Evolutionary conservation across 169 alveolate genomes (phyloP), one percentile per base, ranked within the genome.

Genomic region (Hepatocystis sp.): DNA sequence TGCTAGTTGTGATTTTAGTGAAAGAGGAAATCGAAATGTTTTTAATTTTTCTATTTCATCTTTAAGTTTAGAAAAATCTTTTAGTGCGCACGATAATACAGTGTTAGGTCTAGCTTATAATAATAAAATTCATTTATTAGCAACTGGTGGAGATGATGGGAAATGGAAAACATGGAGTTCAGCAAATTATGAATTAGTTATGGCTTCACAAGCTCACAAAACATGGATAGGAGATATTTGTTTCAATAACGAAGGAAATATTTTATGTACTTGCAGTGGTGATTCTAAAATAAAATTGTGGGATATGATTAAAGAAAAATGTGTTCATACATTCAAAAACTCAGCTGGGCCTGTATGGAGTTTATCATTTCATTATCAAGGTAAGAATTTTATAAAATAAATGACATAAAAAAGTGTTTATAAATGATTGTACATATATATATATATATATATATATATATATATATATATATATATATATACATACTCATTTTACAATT

Each of bases 141-240:
- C 86, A 51, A 71, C 86, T 3, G 86, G 86, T 58, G 86, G 86
- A 34, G 86, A 71, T 71, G 86, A 71, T 44, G 86, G 86, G 10
- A 40, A 42, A 47, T 71, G 86, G 86, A 71, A 71, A 49, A 71
- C 86, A 60, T 71, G 86, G 86, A 71, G 86, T 47, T 36, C 40
- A 42, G 30, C 67, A 46, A 71, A 71, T 71, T 71, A 71, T 71
- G 86, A 71, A 58, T 71, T 71, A 52, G 76, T 71, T 17, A 71
- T 71, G 86, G 86, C 71, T 58, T 71, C 86, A 58, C 86, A 71
- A 60, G 86, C 78, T 11, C 86, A 71, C 39, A 71, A 71, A 71
- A 71, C 55, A 71, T 71, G 86, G 86, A 52, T 71, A 58, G 86
- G 86, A 15, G 86, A 71, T 71, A 56, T 71, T 28, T 71, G 86